Conservation (phyloP, 2,329 filamentous ascomycete genomes). For the Claviceps sp. region DNA sequence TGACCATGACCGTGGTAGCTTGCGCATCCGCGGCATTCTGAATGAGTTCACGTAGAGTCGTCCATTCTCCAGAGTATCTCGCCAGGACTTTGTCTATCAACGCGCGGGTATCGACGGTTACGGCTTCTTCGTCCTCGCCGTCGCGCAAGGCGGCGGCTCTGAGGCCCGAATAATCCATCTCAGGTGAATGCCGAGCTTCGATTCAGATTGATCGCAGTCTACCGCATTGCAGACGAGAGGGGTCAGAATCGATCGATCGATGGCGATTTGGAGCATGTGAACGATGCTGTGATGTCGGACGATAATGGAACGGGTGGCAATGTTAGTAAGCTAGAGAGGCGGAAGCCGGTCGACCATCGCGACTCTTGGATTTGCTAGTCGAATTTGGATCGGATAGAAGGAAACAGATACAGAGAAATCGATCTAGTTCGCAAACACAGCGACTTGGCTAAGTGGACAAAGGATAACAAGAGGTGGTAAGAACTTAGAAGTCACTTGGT, state of each 20-base stretch:
- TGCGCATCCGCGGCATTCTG: slow-evolving; percentile 98
- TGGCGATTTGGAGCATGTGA: background rate
- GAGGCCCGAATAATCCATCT: slow-evolving; percentile 62
- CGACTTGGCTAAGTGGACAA: no score
- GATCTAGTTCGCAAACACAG: no score
- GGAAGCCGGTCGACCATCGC: background rate
- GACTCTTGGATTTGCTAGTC: no score
- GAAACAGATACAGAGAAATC: no score
- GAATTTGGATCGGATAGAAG: no score
- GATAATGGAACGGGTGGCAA: background rate
- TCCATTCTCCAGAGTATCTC: slow-evolving; percentile 93
- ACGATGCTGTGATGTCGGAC: background rate
- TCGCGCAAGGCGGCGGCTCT: slow-evolving; percentile 77
- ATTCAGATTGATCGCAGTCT: background rate
- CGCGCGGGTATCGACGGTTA: slow-evolving; percentile 93
- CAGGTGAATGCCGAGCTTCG: slow-evolving; percentile 1
- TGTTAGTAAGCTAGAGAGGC: background rate
- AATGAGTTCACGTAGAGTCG: slow-evolving; percentile 76
- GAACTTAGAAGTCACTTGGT: no score
- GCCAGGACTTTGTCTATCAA: slow-evolving; percentile 96
- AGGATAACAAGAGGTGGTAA: no score
- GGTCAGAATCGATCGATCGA: background rate
- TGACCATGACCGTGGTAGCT: slow-evolving; percentile 77
- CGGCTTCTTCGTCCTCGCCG: slow-evolving; percentile 86
- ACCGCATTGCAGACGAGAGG: background rate